These are phyloP conservation scores for Chrysanthemum makinoi DNA, from an alignment of 129 eudicot genomes.

Conservation along the genomic window DNA sequence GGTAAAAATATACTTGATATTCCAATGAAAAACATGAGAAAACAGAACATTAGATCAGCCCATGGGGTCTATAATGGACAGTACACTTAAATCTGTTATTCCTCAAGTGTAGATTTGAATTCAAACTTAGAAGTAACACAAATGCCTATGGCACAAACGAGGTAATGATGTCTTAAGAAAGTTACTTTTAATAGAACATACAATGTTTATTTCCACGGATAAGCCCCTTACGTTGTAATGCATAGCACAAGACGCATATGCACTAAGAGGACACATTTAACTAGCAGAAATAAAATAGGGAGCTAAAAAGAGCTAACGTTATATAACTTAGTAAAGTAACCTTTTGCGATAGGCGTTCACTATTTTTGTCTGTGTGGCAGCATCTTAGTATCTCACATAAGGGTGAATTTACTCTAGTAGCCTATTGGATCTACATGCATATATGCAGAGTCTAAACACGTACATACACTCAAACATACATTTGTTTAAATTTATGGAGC, in stretches of 20 bases:
- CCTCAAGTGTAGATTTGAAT: neutral
- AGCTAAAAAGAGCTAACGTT: too few relatives aligned
- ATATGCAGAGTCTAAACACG: neutral
- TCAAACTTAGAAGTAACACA: neutral
- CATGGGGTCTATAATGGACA: neutral
- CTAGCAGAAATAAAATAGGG: too few relatives aligned
- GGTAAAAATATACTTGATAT: neutral
- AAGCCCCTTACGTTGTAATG: too few relatives aligned
- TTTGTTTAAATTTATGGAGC: neutral
- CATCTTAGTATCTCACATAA: too few relatives aligned
- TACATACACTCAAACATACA: neutral
- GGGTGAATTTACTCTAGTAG: neutral
- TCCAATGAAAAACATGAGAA: neutral
- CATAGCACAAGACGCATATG: too few relatives aligned
- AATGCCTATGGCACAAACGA: neutral
- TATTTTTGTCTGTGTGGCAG: too few relatives aligned
- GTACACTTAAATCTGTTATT: neutral
- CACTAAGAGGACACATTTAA: too few relatives aligned
- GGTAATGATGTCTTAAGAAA: neutral
- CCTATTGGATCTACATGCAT: neutral
- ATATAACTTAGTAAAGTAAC: too few relatives aligned
- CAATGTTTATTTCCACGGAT: neutral
- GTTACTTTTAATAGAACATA: neutral
- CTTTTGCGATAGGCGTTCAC: too few relatives aligned
- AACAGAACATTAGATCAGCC: neutral